Percentiles rank a stretch among this genome's conserved stretches.
These are phyloP conservation scores for Ustilago loliicola DNA, from an alignment of 1,284 basidiomycete species.

Conservation along the genomic window DNA sequence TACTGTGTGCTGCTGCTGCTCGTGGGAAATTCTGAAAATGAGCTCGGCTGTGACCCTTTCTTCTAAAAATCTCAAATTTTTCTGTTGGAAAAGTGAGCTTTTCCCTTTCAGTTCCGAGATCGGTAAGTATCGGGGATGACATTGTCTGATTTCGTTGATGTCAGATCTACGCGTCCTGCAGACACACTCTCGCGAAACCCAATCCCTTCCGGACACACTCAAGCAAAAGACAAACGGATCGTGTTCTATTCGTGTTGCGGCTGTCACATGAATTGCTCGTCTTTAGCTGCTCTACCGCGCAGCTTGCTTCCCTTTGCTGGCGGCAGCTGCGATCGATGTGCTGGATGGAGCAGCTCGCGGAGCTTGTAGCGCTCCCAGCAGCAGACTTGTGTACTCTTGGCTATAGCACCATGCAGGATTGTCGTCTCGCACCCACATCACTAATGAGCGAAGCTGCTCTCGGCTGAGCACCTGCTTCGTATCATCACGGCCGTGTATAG, in stretches of 20 bases:
- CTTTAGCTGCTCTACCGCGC: not conserved
- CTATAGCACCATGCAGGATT: constrained; percentile 38
- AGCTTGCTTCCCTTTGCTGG: not conserved
- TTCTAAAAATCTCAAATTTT: constrained; percentile 44
- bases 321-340: not conserved
- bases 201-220: too few species aligned
- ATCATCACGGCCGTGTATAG: not conserved
- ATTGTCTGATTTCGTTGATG: too few species aligned
- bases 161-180: too few species aligned
- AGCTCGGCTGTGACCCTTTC: constrained; percentile 11
- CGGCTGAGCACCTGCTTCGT: not conserved
- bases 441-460: constrained; percentile 22
- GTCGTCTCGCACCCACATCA: constrained; percentile 23
- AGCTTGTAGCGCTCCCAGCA: constrained; percentile 23
- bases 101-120: constrained; percentile 19
- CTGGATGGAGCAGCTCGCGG: not conserved
- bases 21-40: too few species aligned
- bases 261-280: not conserved
- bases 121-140: constrained; percentile 20
- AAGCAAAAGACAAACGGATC: not conserved
- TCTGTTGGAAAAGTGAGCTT: not conserved
- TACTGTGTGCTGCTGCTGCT: not conserved
- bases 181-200: too few species aligned
- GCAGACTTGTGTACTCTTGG: constrained; percentile 30
- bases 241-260: not conserved